A percentile compares a stretch with the other conserved stretches of the same genome.
Evolutionary conservation across 352 stramenopile species (phyloP).

Genomic region (Globisporangium camurandrum): DNA sequence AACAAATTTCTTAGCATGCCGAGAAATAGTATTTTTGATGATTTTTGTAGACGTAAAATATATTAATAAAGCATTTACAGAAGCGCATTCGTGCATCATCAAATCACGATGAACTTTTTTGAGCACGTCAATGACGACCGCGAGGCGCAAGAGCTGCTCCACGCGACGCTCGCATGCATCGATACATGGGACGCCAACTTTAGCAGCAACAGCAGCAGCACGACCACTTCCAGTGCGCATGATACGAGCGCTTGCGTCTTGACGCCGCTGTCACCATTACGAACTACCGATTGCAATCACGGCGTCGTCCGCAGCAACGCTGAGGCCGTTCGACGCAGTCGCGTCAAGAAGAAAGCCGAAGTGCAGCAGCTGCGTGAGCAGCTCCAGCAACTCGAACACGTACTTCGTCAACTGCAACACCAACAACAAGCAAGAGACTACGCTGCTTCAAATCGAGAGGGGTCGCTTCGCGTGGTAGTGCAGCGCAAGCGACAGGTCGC

Average conservation of each 20-base stretch:
- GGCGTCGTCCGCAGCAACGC: not conserved
- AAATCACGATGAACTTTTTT: constrained; percentile 10
- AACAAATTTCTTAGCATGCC: too few species aligned
- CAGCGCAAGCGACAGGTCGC: not conserved
- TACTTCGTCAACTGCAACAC: not conserved
- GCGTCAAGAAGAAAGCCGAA: constrained; percentile 7
- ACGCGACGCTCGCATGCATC: constrained; percentile 34
- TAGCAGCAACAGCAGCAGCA: not conserved
- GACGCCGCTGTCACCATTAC: too few species aligned
- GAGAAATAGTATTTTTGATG: too few species aligned
- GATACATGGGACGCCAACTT: constrained; percentile 20
- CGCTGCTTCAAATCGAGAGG: not conserved
- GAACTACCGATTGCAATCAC: too few species aligned
- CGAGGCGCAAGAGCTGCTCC: constrained; percentile 18
- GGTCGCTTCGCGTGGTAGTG: constrained; percentile 2
- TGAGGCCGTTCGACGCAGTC: not conserved
- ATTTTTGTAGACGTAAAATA: too few species aligned
- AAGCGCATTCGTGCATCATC: too few species aligned
- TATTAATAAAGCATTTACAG: too few species aligned
- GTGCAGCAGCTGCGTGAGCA: not conserved
- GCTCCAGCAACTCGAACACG: constrained; percentile 1
- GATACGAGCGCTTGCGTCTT: not conserved
- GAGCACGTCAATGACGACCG: constrained; percentile 1
- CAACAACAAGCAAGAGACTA: not conserved
- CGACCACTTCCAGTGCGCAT: too few species aligned